Percentiles rank a stretch among this genome's conserved stretches.
Conservation (phyloP, 1,284 basidiomycete species). For the Amylostereum chailletii region DNA sequence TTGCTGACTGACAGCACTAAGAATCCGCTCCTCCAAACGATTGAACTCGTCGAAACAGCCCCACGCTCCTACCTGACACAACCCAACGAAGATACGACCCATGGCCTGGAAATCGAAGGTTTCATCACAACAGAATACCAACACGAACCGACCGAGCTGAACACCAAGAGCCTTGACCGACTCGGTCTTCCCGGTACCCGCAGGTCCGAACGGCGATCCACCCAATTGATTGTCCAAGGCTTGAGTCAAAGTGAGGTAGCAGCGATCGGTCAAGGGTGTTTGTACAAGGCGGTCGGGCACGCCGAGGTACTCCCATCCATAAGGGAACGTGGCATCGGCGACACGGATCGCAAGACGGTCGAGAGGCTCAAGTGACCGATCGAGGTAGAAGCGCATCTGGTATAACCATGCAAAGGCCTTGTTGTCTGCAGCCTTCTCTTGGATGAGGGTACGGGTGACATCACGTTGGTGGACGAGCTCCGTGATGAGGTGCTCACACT, state of each 20-base stretch:
- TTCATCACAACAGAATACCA: constrained; percentile 99
- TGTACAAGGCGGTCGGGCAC: constrained; percentile 96
- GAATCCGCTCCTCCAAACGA: constrained; percentile 93
- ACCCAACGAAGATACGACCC: constrained; percentile 97
- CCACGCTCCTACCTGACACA: constrained; percentile 99
- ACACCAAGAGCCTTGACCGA: constrained; percentile 98
- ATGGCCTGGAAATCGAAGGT: constrained; percentile 99
- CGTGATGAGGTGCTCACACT: constrained; percentile 98
- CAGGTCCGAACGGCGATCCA: constrained; percentile 96
- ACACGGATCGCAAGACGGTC: constrained; percentile 77
- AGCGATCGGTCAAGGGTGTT: constrained; percentile 96
- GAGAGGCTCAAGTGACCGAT: constrained; percentile 61
- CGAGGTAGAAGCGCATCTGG: constrained; percentile 98
- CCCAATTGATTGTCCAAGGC: constrained; percentile 92
- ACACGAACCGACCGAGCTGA: constrained; percentile 93
- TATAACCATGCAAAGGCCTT: constrained; percentile 91
- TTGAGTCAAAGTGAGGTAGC: constrained; percentile 95
- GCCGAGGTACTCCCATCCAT: constrained; percentile 98
- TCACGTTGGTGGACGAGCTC: constrained; percentile 98
- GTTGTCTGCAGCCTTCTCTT: constrained; percentile 54
- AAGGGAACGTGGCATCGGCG: constrained; percentile 91
- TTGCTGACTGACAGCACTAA: constrained; percentile 98
- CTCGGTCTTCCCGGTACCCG: constrained; percentile 99
- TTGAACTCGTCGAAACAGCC: constrained; percentile 99
- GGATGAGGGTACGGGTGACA: constrained; percentile 78